phyloP scores from a whole-genome alignment of 2,329 filamentous ascomycete genomes.

The Penicillium occitanis region DNA sequence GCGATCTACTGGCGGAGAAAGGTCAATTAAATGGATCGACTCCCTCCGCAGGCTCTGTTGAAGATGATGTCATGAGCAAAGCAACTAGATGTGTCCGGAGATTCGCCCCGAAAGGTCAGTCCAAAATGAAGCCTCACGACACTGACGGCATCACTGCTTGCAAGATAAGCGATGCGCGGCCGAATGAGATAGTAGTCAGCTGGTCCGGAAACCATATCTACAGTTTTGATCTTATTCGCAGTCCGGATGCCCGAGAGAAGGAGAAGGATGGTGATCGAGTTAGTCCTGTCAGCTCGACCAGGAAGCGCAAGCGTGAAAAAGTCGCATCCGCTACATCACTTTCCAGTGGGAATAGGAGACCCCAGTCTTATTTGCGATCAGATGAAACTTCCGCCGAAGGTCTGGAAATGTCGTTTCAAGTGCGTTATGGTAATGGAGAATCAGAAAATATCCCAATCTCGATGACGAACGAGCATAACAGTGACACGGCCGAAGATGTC shows the following conservation, averaged over 20 bases:
- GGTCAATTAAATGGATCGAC: slow-evolving; percentile 47
- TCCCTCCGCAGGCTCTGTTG: slow-evolving; percentile 45
- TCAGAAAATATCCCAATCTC: slow-evolving; percentile 58
- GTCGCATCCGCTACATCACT: slow-evolving; percentile 45
- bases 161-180: slow-evolving; percentile 68
- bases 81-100: slow-evolving; percentile 66
- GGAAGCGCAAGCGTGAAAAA: slow-evolving; percentile 60
- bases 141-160: slow-evolving; percentile 64
- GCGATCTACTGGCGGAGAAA: slow-evolving; percentile 56
- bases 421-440: slow-evolving; percentile 61
- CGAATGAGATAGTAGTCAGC: slow-evolving; percentile 66
- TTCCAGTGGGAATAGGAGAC: slow-evolving; percentile 43
- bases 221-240: slow-evolving; percentile 63
- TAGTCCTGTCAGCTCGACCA: slow-evolving; percentile 39
- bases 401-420: slow-evolving; percentile 53
- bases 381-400: slow-evolving; percentile 37
- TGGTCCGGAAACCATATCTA: slow-evolving; percentile 69
- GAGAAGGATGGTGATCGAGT: slow-evolving; percentile 31
- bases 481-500: slow-evolving; percentile 33
- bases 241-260: slow-evolving; percentile 54
- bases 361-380: slow-evolving; percentile 51
- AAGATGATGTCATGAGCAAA: slow-evolving; percentile 57
- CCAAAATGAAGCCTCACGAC: slow-evolving; percentile 46
- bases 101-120: slow-evolving; percentile 63
- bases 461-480: slow-evolving; percentile 23